Percentiles rank a stretch among this genome's conserved stretches.
Evolutionary conservation across 2,329 filamentous ascomycete genomes (phyloP).

Genomic region (Lomentospora prolificans): DNA sequence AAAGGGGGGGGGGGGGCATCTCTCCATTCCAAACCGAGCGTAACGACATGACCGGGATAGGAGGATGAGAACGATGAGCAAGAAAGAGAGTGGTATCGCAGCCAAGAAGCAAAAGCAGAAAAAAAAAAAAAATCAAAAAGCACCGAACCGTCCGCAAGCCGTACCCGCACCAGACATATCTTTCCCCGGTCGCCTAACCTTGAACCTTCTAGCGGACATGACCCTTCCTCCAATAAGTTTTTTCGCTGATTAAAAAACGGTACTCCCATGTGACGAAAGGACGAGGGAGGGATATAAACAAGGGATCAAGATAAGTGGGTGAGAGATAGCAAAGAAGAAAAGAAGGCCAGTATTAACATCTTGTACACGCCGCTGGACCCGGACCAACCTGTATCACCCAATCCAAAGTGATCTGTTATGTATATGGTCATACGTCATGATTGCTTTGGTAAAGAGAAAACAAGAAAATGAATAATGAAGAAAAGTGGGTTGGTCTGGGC

Average conservation of each 20-base stretch:
- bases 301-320: neutral
- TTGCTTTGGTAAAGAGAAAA: neutral
- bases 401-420: neutral
- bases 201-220: neutral
- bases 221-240: neutral
- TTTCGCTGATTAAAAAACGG: neutral
- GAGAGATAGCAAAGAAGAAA: neutral
- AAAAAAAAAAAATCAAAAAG: neutral
- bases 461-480: neutral
- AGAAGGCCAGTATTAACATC: neutral
- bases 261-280: neutral
- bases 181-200: neutral
- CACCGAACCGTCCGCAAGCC: neutral
- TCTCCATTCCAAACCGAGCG: neutral
- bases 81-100: constrained; percentile 4
- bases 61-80: neutral
- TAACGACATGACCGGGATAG: neutral
- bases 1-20: neutral
- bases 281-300: neutral
- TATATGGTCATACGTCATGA: constrained; percentile 2
- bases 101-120: constrained; percentile 1
- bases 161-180: neutral
- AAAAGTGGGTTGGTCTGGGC: neutral
- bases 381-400: neutral
- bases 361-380: neutral